Evolutionary conservation across 1,284 basidiomycete genomes (phyloP).

Genomic region (Megacollybia platyphylla): DNA sequence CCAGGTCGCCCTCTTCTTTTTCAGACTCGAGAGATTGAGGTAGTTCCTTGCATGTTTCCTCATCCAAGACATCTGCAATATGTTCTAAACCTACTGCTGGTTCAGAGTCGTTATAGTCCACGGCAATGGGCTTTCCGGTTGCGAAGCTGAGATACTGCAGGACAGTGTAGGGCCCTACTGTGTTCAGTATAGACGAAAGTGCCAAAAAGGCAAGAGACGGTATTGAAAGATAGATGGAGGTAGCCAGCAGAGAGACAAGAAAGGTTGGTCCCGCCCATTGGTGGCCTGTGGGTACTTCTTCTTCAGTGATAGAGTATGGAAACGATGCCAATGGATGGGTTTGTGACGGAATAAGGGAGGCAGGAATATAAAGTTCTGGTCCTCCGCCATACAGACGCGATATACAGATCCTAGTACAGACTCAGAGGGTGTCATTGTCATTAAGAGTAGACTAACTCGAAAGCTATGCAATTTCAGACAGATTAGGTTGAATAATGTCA

Average conservation of each 20-base stretch:
- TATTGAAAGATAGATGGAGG: conserved; percentile 78
- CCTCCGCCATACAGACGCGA: conserved; percentile 80
- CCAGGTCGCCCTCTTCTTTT: conserved; percentile 15
- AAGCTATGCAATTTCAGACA: conserved; percentile 12
- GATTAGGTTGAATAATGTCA: conserved; percentile 5
- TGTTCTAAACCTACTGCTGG: conserved; percentile 59
- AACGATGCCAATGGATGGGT: conserved; percentile 58
- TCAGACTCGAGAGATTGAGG: background rate
- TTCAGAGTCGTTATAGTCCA: conserved; percentile 25
- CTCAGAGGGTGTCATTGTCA: conserved; percentile 7
- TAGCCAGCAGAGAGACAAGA: conserved; percentile 78
- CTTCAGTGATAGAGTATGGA: conserved; percentile 15
- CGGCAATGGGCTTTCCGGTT: conserved; percentile 58
- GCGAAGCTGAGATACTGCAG: conserved; percentile 77
- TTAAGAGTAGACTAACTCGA: conserved; percentile 11
- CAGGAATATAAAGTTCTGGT: conserved; percentile 56
- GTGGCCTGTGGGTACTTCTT: conserved; percentile 30
- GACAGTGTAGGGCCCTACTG: conserved; percentile 73
- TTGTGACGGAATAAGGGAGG: conserved; percentile 53
- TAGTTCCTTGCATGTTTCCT: conserved; percentile 9
- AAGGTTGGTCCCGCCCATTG: conserved; percentile 76
- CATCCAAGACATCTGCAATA: conserved; percentile 41
- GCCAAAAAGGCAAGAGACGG: conserved; percentile 69
- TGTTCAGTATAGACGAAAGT: conserved; percentile 57
- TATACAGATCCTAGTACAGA: conserved; percentile 55